These are phyloP conservation scores for Puccinia brachypodii DNA, from an alignment of 1,284 basidiomycete genomes.

Conservation along the genomic window DNA sequence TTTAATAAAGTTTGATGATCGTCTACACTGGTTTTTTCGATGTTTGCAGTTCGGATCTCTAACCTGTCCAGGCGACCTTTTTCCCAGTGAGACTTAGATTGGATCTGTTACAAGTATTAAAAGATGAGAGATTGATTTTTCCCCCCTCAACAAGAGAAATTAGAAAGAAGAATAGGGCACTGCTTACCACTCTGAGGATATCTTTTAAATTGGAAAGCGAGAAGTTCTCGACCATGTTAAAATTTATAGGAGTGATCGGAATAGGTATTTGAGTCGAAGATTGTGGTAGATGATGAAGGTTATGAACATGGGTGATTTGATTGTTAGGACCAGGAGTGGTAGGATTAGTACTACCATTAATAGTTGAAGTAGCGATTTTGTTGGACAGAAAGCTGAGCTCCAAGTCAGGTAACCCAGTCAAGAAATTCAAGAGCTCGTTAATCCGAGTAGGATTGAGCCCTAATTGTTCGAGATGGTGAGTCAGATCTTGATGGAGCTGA, in stretches of 20 bases:
- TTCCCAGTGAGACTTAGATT: not conserved
- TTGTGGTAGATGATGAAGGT: not conserved
- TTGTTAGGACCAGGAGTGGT: not conserved
- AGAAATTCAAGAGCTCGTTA: not conserved
- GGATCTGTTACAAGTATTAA: not conserved
- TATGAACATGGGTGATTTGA: not conserved
- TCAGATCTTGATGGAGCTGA: slow-evolving; percentile 1
- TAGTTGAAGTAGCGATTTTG: not conserved
- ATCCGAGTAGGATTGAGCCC: not conserved
- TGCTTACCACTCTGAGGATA: slow-evolving; percentile 13
- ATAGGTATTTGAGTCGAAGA: not conserved
- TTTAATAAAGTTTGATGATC: not conserved
- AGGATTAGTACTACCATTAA: not conserved
- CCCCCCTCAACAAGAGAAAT: not conserved
- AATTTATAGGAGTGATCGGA: not conserved
- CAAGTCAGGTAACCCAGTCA: not conserved
- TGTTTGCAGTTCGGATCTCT: slow-evolving; percentile 2
- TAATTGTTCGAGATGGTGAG: not conserved
- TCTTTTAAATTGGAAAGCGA: slow-evolving; percentile 11
- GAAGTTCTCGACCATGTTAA: not conserved
- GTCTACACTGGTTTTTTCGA: not conserved
- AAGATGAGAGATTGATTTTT: not conserved
- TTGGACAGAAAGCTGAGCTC: slow-evolving; percentile 5
- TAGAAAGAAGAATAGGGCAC: not conserved
- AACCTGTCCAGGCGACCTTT: not conserved